phyloP scores from a whole-genome alignment of 2,329 filamentous ascomycete species.

The Ophiocordyceps unilateralis region DNA sequence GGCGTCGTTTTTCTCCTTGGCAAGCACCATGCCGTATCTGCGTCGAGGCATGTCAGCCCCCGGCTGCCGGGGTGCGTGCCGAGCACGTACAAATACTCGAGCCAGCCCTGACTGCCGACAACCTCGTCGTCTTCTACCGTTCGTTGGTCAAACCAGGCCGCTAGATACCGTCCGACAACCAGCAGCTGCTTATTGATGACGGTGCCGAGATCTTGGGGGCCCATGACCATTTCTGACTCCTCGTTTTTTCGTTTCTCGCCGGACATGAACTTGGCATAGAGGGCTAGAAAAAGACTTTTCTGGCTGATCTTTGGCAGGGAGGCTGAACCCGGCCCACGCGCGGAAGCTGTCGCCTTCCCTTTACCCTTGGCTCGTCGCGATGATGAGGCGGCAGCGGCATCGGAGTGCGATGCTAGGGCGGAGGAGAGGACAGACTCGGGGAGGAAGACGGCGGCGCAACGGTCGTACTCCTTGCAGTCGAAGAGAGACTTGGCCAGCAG shows the following conservation, averaged over 20 bases:
- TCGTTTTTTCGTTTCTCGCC: conserved; percentile 95
- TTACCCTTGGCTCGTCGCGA: conserved; percentile 39
- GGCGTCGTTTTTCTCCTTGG: conserved; percentile 79
- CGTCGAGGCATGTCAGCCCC: not conserved
- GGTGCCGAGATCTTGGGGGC: conserved; percentile 73
- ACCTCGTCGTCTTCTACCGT: conserved; percentile 39
- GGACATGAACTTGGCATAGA: conserved; percentile 84
- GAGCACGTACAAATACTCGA: conserved; percentile 54
- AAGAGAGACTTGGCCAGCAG: conserved; percentile 87
- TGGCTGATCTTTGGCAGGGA: conserved; percentile 53
- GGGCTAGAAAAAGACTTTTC: conserved; percentile 76
- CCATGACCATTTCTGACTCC: conserved; percentile 92
- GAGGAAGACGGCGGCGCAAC: conserved; percentile 77
- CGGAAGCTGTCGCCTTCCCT: conserved; percentile 9
- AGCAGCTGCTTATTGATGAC: conserved; percentile 74
- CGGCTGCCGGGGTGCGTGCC: not conserved
- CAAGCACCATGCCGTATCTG: conserved; percentile 76
- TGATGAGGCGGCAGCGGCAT: conserved; percentile 15
- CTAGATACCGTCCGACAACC: conserved; percentile 55
- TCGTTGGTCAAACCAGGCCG: conserved; percentile 62
- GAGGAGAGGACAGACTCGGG: conserved; percentile 62
- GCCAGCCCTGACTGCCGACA: conserved; percentile 66
- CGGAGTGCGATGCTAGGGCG: conserved; percentile 34
- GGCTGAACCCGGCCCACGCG: conserved; percentile 7
- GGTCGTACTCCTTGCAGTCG: conserved; percentile 87